Conservation (phyloP, 768 basidiomycete genomes). For the Trametes maxima region DNA sequence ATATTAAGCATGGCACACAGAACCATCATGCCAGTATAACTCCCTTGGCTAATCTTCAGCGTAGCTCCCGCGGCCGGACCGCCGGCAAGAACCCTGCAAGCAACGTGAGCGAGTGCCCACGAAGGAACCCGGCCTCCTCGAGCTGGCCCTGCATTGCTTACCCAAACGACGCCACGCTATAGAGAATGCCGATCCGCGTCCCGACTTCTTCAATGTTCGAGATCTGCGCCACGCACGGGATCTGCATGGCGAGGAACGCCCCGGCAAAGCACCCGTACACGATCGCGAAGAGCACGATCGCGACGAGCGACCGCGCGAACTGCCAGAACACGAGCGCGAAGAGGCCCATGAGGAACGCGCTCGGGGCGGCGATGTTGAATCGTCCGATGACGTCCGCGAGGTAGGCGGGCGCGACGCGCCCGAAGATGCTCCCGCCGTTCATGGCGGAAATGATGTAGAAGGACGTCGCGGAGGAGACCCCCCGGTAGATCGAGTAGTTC, state of each 20-base stretch:
- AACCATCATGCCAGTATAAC: constrained; percentile 50
- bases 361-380: constrained; percentile 31
- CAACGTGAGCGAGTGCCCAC: not conserved
- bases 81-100: constrained; percentile 56
- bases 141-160: constrained; percentile 41
- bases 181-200: constrained; percentile 61
- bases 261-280: constrained; percentile 35
- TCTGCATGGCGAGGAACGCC: constrained; percentile 21
- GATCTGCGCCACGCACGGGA: constrained; percentile 43
- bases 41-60: constrained; percentile 48
- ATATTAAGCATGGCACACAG: constrained; percentile 62
- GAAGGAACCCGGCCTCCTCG: not conserved
- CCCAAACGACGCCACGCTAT: constrained; percentile 67
- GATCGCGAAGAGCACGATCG: constrained; percentile 32
- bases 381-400: constrained; percentile 33
- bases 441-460: constrained; percentile 34
- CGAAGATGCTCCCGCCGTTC: constrained; percentile 32
- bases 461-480: constrained; percentile 25
- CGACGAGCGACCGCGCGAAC: constrained; percentile 25
- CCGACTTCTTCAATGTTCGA: constrained; percentile 62
- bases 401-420: constrained; percentile 32
- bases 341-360: constrained; percentile 28
- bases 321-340: constrained; percentile 32
- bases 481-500: constrained; percentile 28
- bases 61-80: constrained; percentile 63